Evolutionary conservation across 2,329 filamentous ascomycete species (phyloP).

Genomic region (Lasiodiplodia citricola): DNA sequence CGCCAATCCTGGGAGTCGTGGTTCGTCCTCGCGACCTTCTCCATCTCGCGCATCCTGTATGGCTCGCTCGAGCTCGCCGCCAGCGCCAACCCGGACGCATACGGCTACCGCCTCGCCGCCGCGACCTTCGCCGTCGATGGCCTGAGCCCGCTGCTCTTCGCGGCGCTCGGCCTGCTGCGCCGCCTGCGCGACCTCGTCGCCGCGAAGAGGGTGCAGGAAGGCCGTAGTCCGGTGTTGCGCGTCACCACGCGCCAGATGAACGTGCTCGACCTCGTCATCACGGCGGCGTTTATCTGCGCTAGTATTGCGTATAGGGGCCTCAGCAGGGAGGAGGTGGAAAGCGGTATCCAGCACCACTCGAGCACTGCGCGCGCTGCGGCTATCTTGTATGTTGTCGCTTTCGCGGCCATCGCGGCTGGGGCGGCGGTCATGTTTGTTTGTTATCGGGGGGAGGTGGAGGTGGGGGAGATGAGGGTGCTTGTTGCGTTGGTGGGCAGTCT

Average conservation of each 20-base stretch:
- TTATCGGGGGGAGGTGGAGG: neutral
- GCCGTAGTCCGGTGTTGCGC: neutral
- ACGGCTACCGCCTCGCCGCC: slow-evolving; percentile 6
- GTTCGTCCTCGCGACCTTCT: slow-evolving; percentile 1
- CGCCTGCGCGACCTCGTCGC: neutral
- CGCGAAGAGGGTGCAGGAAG: neutral
- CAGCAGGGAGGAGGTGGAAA: neutral
- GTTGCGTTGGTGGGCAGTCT: neutral
- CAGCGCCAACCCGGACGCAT: neutral
- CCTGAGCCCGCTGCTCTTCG: slow-evolving; percentile 2
- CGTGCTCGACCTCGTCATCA: neutral
- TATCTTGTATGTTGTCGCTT: neutral
- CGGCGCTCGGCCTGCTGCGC: neutral
- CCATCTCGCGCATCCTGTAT: neutral
- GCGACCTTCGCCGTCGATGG: slow-evolving; percentile 17
- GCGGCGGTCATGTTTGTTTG: neutral
- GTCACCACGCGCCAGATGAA: neutral
- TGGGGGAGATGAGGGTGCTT: neutral
- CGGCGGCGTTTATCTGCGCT: slow-evolving; percentile 11
- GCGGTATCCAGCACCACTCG: neutral
- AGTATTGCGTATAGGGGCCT: neutral
- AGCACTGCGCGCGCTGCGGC: neutral
- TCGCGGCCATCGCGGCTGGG: neutral
- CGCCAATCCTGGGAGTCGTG: neutral
- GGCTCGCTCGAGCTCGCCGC: neutral